These are phyloP conservation scores for Heritiera fomes DNA, from an alignment of 345 rosid species.

Conservation along the genomic window DNA sequence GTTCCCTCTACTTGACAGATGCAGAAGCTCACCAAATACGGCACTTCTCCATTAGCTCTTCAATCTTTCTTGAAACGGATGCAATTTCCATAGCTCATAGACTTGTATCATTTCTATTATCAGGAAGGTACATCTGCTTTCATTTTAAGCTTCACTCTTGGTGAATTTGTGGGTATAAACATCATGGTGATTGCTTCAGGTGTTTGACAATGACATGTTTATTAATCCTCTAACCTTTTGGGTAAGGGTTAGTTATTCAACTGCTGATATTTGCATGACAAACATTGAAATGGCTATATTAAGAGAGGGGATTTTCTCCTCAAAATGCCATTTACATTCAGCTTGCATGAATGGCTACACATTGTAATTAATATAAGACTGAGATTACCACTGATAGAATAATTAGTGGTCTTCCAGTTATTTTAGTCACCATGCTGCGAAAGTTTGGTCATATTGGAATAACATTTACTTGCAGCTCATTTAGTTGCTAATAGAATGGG, in stretches of 20 bases:
- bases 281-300: background rate
- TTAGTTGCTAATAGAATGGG: background rate
- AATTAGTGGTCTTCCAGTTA: background rate
- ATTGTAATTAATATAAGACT: background rate
- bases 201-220: background rate
- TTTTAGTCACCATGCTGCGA: background rate
- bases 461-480: background rate
- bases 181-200: constrained; percentile 7
- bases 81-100: constrained; percentile 29
- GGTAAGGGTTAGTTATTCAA: background rate
- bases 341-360: background rate
- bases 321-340: background rate
- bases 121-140: constrained; percentile 55
- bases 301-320: background rate
- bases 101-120: constrained; percentile 59
- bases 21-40: constrained; percentile 44
- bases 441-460: background rate
- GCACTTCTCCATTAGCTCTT: constrained; percentile 43
- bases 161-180: constrained; percentile 3
- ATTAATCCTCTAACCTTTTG: background rate
- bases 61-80: too few species aligned
- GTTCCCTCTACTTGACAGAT: constrained; percentile 40
- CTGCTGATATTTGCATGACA: constrained; percentile 18
- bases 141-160: constrained; percentile 18
- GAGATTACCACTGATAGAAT: background rate